Evolutionary conservation across 2,329 filamentous ascomycete species (phyloP).

Genomic region (Phoma sp.): DNA sequence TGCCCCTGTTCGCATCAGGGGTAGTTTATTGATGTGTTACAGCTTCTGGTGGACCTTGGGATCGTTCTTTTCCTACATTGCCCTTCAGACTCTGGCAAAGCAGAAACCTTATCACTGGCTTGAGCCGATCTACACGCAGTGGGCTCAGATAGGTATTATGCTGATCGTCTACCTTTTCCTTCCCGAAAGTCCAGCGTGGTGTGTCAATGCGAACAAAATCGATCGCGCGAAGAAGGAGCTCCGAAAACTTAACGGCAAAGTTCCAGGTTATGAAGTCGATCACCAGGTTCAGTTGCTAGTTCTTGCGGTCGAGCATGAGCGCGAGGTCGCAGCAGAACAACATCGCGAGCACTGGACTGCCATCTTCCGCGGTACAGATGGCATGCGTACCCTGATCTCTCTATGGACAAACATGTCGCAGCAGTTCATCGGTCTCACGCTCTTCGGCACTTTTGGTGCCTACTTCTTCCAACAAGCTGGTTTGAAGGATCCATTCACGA

Average conservation of each 20-base stretch:
- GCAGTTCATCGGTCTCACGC: conserved; percentile 49
- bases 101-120: not conserved
- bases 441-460: conserved; percentile 51
- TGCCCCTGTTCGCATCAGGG: conserved; percentile 51
- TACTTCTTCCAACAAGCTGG: conserved; percentile 44
- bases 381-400: conserved; percentile 48
- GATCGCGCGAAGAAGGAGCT: conserved; percentile 41
- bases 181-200: conserved; percentile 51
- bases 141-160: conserved; percentile 54
- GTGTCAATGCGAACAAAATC: conserved; percentile 12
- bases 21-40: conserved; percentile 46
- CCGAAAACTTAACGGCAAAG: conserved; percentile 27
- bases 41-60: conserved; percentile 53
- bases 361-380: conserved; percentile 49
- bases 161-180: conserved; percentile 49
- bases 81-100: conserved; percentile 45
- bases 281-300: not conserved
- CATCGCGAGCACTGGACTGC: conserved; percentile 36
- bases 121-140: conserved; percentile 34
- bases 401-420: conserved; percentile 52
- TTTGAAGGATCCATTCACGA: conserved; percentile 14
- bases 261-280: conserved; percentile 1
- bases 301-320: conserved; percentile 34
- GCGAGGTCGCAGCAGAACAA: conserved; percentile 37
- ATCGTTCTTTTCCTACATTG: conserved; percentile 52